Evolutionary conservation across 2,329 filamentous ascomycete species (phyloP).

Genomic region (Microsporum canis): DNA sequence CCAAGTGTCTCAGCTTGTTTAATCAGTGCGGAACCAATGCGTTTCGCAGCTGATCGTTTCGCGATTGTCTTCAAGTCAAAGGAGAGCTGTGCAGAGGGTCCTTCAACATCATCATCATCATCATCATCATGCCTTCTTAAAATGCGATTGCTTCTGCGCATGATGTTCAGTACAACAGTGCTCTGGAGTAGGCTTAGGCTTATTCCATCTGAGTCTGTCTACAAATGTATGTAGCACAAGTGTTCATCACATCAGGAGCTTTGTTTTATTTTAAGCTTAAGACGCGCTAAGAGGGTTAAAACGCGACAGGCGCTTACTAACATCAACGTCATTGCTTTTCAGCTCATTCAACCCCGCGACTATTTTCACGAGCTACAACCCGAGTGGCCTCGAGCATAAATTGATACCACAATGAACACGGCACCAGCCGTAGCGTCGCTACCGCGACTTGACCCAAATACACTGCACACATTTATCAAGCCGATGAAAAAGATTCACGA

Average conservation of each 20-base stretch:
- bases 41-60: neutral
- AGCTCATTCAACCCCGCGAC: neutral
- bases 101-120: neutral
- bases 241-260: neutral
- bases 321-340: neutral
- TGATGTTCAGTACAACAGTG: neutral
- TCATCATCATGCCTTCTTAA: neutral
- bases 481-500: slow-evolving; percentile 79
- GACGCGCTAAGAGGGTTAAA: neutral
- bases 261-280: neutral
- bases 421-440: slow-evolving; percentile 28
- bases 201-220: neutral
- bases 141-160: neutral
- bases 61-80: neutral
- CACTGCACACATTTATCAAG: slow-evolving; percentile 48
- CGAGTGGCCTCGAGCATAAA: neutral
- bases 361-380: neutral
- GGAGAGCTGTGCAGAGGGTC: neutral
- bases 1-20: neutral
- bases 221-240: neutral
- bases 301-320: neutral
- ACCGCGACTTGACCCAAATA: slow-evolving; percentile 36
- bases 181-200: neutral
- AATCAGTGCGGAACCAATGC: neutral
- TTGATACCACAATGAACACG: neutral